Evolutionary conservation across 164 flowering plant species (phyloP).

Genomic region (Vitis rupestris): DNA sequence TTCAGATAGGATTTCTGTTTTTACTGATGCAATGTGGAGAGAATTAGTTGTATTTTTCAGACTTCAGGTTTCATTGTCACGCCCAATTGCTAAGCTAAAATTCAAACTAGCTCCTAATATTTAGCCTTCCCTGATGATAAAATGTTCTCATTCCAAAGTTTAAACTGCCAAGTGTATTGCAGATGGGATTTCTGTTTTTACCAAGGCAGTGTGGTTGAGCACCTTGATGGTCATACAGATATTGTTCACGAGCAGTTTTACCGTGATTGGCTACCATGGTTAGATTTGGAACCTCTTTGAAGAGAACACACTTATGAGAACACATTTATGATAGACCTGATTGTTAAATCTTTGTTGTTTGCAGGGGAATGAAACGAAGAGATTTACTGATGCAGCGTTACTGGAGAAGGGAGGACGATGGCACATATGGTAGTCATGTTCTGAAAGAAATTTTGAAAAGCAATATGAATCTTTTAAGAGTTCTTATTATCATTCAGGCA

Average conservation of each 20-base stretch:
- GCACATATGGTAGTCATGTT: constrained; percentile 76
- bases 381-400: constrained; percentile 78
- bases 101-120: neutral
- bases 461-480: neutral
- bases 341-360: constrained; percentile 15
- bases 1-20: constrained; percentile 96
- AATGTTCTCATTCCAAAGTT: constrained; percentile 1
- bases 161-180: constrained; percentile 26
- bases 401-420: constrained; percentile 98
- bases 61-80: too few relatives aligned
- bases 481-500: neutral
- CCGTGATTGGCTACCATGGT: constrained; percentile 86
- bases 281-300: constrained; percentile 20
- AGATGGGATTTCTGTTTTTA: constrained; percentile 92
- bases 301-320: constrained; percentile 9
- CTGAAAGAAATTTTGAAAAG: neutral
- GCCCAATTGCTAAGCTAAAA: too few relatives aligned
- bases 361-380: constrained; percentile 88
- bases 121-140: neutral
- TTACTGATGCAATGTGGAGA: constrained; percentile 52
- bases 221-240: constrained; percentile 93
- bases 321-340: neutral
- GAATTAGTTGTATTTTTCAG: too few relatives aligned
- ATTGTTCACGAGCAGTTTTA: constrained; percentile 67
- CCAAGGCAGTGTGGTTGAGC: constrained; percentile 77